These are phyloP conservation scores for Dothidotthia symphoricarpi DNA, from an alignment of 2,329 filamentous ascomycete species.

Conservation along the genomic window DNA sequence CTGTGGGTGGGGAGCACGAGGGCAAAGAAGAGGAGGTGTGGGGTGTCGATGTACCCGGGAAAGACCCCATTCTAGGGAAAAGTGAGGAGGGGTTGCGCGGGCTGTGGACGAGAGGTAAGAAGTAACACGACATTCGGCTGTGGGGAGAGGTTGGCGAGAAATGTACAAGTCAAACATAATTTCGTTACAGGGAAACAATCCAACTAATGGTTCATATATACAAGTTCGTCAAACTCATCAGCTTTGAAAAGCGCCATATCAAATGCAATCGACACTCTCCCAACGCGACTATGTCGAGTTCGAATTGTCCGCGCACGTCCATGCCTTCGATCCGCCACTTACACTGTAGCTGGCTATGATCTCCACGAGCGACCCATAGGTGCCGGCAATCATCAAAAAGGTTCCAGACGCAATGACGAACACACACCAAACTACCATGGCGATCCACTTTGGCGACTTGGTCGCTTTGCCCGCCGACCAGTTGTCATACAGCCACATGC, in stretches of 20 bases:
- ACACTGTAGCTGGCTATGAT: constrained; percentile 9
- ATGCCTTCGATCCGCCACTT: constrained; percentile 6
- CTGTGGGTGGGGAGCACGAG: constrained; percentile 46
- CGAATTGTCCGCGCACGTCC: constrained; percentile 12
- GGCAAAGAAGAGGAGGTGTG: constrained; percentile 48
- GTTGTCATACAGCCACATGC: constrained; percentile 17
- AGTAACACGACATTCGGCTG: no score
- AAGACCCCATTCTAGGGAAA: constrained; percentile 51
- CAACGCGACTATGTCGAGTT: constrained; percentile 4
- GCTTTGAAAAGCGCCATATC: no score
- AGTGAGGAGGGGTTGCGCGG: constrained; percentile 40
- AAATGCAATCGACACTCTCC: no score
- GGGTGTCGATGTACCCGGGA: constrained; percentile 46
- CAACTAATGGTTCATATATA: no score
- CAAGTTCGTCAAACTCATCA: no score
- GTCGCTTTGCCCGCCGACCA: constrained; percentile 2
- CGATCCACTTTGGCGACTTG: constrained; percentile 9
- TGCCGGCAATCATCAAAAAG: constrained; percentile 10
- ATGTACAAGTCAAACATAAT: no score
- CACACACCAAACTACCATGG: constrained; percentile 9
- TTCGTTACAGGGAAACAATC: no score
- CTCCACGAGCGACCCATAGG: constrained; percentile 8
- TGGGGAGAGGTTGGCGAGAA: no score
- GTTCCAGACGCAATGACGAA: constrained; percentile 12
- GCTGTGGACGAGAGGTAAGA: constrained; percentile 28